A percentile compares a stretch with the other conserved stretches of the same genome.
Evolutionary conservation across 768 basidiomycete genomes (phyloP).

Genomic region (Daedaleopsis sinensis): DNA sequence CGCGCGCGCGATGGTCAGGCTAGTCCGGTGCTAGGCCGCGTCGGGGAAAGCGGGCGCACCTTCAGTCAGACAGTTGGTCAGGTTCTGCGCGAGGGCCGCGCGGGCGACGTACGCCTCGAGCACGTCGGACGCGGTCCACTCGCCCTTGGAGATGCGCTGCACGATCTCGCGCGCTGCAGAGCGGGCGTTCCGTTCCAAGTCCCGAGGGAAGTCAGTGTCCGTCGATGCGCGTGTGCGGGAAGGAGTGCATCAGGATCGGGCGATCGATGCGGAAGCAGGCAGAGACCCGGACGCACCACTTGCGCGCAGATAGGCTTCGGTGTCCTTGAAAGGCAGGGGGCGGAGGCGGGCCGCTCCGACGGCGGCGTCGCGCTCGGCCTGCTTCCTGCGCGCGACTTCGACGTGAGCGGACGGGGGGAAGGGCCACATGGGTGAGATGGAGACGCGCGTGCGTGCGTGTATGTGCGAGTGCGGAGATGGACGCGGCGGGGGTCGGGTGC

Average conservation of each 20-base stretch:
- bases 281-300: constrained; percentile 46
- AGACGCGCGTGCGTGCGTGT: not conserved
- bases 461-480: too few species aligned
- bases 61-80: constrained; percentile 82
- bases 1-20: not conserved
- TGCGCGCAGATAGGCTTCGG: constrained; percentile 39
- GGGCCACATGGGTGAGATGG: constrained; percentile 20
- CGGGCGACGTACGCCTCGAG: constrained; percentile 48
- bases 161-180: constrained; percentile 48
- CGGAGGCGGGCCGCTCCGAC: constrained; percentile 18
- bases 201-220: not conserved
- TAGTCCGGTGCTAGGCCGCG: not conserved
- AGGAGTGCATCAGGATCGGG: too few species aligned
- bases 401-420: constrained; percentile 14
- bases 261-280: too few species aligned
- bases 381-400: constrained; percentile 23
- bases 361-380: constrained; percentile 22
- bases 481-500: not conserved
- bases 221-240: too few species aligned
- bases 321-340: constrained; percentile 2
- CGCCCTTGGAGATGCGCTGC: constrained; percentile 37
- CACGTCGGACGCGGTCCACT: constrained; percentile 52
- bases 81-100: constrained; percentile 57
- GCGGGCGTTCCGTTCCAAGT: not conserved
- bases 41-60: constrained; percentile 41